Base-by-base conservation (phyloP, 495 filamentous ascomycete species). In the Aspergillus sparsus region DNA sequence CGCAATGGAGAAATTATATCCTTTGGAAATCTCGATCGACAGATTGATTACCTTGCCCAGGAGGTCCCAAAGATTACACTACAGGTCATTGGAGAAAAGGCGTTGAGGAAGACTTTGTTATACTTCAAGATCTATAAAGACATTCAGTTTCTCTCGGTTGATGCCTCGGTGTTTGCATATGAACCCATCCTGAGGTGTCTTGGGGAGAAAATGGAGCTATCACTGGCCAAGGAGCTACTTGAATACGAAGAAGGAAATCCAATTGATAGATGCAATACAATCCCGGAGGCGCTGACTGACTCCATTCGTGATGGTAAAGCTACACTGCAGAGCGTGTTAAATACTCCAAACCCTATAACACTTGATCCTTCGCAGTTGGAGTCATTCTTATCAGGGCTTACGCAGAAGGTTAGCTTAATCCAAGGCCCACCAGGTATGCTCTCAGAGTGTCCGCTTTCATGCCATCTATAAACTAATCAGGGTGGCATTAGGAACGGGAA, bases 381-480 rank as follows among this genome's bases (percentile, higher is more conserved):
- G 1, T 87, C 87, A 15, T 62, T 93, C 0, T 31, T 85, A 10
- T 67, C 75, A 4, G 83, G 84, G 0, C 63, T 93, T 37, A 73
- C 59, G 0, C 82, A 81, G 18, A 69, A 67, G 11, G 74, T 92
- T 5, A 85, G 84, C 63, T 65, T 88, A 2, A 87, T 92, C 12
- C 89, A 93, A 71, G 90, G 90, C 0, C 89, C 90, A 0, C 90
- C 90, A 71, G 89, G 88, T 88, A 77, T 46, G 74, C 36, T 18
- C 11, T 46, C 13, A 6, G 9, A 45, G 44, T 11, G 42, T 27
- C n/a, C 34, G 4, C 34, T 32, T 1, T 39, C 12, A 27, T 49
- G 12, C n/a, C 15, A 21, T 34, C 57, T 18, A 58, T n/a, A 18
- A 11, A 55, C 33, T 53, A 13, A 64, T 21, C 52, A 42, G 15